A percentile compares a stretch with the other conserved stretches of the same genome.
Conservation (phyloP, 305 asterid species). For the Ajuga reptans region DNA sequence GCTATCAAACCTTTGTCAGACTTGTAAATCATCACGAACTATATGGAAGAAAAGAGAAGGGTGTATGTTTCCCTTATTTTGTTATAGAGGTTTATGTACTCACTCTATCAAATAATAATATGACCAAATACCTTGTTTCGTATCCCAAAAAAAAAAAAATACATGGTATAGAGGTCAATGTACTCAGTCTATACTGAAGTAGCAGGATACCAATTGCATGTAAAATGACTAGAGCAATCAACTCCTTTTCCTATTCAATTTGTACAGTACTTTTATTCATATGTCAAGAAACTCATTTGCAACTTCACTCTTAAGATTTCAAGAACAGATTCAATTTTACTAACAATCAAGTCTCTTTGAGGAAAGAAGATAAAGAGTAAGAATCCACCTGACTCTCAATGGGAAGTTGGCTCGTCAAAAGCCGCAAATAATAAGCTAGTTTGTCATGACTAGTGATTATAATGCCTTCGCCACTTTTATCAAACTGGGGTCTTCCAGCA, state of each 20-base stretch:
- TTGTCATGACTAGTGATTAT: slow-evolving; percentile 85
- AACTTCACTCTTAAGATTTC: slow-evolving; percentile 12
- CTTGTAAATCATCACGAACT: too few species aligned
- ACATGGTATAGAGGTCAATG: neutral
- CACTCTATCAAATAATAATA: too few species aligned
- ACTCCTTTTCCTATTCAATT: neutral
- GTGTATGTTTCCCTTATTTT: neutral
- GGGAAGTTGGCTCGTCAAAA: slow-evolving; percentile 91
- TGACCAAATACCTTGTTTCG: too few species aligned
- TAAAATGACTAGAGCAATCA: neutral
- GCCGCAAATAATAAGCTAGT: slow-evolving; percentile 81
- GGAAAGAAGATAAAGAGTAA: slow-evolving; percentile 13
- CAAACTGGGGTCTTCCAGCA: slow-evolving; percentile 99
- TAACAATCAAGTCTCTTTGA: neutral
- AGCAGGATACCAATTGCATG: neutral
- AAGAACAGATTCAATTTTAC: neutral
- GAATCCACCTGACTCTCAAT: slow-evolving; percentile 90
- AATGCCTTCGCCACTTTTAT: slow-evolving; percentile 98
- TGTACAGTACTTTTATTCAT: neutral
- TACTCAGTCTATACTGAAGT: neutral
- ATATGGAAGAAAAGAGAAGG: neutral
- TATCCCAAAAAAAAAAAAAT: too few species aligned
- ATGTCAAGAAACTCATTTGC: neutral
- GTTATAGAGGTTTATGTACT: neutral
- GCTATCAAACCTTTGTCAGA: neutral